A percentile compares a stretch with the other conserved stretches of the same genome.
Evolutionary conservation across 345 rosid species (phyloP).

Genomic region (thale cress (Arabidopsis thaliana)): DNA sequence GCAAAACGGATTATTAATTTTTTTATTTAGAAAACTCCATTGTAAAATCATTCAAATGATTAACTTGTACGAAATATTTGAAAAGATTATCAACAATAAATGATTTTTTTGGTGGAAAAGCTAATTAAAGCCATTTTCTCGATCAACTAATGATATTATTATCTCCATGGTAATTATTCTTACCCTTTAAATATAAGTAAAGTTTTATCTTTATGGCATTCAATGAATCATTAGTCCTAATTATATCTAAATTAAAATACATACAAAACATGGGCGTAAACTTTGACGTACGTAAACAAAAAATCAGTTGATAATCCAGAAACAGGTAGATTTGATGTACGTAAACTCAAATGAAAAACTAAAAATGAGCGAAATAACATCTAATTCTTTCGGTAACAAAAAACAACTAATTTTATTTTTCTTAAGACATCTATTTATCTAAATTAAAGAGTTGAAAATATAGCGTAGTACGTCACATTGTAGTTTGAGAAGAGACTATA

Average conservation of each 20-base stretch:
- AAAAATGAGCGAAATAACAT: no score
- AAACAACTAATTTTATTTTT: no score
- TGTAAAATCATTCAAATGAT: constrained; percentile 28
- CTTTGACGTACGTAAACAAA: no score
- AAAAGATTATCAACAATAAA: constrained; percentile 1
- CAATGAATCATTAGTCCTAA: constrained; percentile 29
- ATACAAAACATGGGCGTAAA: no score
- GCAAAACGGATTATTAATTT: neutral
- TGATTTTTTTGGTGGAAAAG: constrained; percentile 38
- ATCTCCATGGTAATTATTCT: constrained; percentile 35
- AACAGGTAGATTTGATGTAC: no score
- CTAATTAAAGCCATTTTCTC: constrained; percentile 14
- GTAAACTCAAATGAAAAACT: neutral
- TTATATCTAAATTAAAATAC: no score
- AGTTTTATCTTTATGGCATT: constrained; percentile 9
- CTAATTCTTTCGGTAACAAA: neutral
- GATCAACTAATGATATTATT: constrained; percentile 21
- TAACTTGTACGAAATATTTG: constrained; percentile 18
- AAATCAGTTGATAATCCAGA: neutral
- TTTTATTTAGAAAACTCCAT: neutral
- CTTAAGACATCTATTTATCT: neutral
- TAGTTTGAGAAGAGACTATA: neutral
- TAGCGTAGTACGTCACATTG: neutral
- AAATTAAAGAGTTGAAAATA: neutral
- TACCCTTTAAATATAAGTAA: constrained; percentile 27